Conservation (phyloP, 495 filamentous ascomycete genomes). For the Penicillium manginii region DNA sequence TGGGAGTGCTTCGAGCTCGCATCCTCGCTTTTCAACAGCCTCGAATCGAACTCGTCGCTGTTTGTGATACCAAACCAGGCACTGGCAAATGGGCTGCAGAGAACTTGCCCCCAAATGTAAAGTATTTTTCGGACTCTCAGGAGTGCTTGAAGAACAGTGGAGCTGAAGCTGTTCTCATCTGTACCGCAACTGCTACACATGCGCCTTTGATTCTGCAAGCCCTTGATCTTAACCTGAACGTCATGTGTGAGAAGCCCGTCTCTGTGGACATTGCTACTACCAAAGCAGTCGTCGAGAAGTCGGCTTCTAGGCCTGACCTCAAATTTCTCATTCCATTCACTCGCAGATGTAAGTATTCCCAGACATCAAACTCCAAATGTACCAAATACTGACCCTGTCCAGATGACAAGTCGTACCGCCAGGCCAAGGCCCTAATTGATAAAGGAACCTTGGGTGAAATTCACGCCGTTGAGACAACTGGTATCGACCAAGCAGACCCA, state of each 20-base stretch:
- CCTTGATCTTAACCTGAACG: constrained; percentile 20
- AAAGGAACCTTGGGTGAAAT: constrained; percentile 21
- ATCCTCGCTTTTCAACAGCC: constrained; percentile 24
- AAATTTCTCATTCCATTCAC: constrained; percentile 28
- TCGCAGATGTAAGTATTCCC: constrained; percentile 20
- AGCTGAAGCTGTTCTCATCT: constrained; percentile 21
- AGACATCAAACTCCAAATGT: not conserved
- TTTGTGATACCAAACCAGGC: constrained; percentile 23
- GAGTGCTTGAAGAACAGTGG: constrained; percentile 21
- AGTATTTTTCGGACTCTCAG: constrained; percentile 21
- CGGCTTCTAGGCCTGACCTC: constrained; percentile 71
- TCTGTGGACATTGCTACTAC: constrained; percentile 30
- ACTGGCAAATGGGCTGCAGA: constrained; percentile 20
- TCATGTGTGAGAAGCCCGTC: constrained; percentile 30
- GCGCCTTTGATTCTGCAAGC: constrained; percentile 22
- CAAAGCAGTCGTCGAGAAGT: constrained; percentile 54
- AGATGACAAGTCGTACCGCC: constrained; percentile 22
- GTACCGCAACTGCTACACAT: constrained; percentile 22
- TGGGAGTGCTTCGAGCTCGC: constrained; percentile 21
- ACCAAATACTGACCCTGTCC: constrained; percentile 3
- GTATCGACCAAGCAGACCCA: constrained; percentile 22
- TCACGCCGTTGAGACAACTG: constrained; percentile 23
- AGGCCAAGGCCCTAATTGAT: constrained; percentile 18
- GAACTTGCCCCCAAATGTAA: constrained; percentile 20
- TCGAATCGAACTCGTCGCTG: constrained; percentile 22